Evolutionary conservation across 371 early-diverging fungal genomes (phyloP).

Genomic region (Globomyces sp.): DNA sequence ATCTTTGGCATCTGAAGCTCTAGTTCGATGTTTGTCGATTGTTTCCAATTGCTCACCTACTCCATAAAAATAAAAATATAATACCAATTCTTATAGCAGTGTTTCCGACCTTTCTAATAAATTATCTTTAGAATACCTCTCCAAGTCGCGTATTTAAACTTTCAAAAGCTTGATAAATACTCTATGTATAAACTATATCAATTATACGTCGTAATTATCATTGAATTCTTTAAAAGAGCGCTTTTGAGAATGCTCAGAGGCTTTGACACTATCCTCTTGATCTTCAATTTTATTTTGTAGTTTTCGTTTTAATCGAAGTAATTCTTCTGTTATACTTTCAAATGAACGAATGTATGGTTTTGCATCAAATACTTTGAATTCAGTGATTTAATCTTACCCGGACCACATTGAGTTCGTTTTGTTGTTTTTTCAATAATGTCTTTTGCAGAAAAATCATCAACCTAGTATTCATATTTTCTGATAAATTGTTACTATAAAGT

Average conservation of each 20-base stretch:
- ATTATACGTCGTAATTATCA: slow-evolving; percentile 66
- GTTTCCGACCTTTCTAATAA: slow-evolving; percentile 70
- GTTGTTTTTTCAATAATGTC: slow-evolving; percentile 10
- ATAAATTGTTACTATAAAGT: background rate
- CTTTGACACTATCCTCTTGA: slow-evolving; percentile 71
- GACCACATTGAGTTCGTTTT: background rate
- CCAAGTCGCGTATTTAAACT: slow-evolving; percentile 80
- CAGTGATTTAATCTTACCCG: background rate
- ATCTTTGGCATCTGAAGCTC: slow-evolving; percentile 85
- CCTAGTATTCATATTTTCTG: background rate
- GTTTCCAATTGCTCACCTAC: slow-evolving; percentile 90
- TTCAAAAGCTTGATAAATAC: slow-evolving; percentile 75
- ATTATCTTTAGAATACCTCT: slow-evolving; percentile 21
- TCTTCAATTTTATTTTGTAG: slow-evolving; percentile 80
- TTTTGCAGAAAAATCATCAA: slow-evolving; percentile 4
- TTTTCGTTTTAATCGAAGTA: slow-evolving; percentile 66
- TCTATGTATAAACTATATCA: slow-evolving; percentile 43
- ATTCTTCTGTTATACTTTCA: slow-evolving; percentile 79
- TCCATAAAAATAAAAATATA: background rate
- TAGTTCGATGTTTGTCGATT: slow-evolving; percentile 83
- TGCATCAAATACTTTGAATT: slow-evolving; percentile 51
- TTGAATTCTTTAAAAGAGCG: slow-evolving; percentile 70
- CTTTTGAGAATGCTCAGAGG: slow-evolving; percentile 72
- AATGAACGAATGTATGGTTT: slow-evolving; percentile 88
- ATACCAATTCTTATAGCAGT: slow-evolving; percentile 92